A percentile compares a stretch with the other conserved stretches of the same genome.
These are phyloP conservation scores for Gentiana dahurica DNA, from an alignment of 257 asterid species.

Conservation along the genomic window DNA sequence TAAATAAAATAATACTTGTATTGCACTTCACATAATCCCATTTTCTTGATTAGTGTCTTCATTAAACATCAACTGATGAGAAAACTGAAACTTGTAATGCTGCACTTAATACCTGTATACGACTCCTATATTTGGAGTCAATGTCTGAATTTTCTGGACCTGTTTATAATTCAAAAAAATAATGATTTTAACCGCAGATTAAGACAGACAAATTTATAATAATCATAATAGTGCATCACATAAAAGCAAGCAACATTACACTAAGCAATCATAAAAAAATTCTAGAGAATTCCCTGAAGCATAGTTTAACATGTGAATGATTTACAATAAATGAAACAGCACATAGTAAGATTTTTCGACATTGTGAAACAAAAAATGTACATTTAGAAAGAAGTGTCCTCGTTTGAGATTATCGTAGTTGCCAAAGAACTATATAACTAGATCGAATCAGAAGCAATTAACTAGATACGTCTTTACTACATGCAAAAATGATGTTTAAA, in stretches of 20 bases:
- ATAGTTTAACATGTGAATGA: too few species aligned
- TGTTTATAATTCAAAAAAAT: slow-evolving; percentile 19
- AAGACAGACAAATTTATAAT: too few species aligned
- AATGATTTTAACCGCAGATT: not conserved
- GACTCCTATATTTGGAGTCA: slow-evolving; percentile 96
- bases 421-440: not conserved
- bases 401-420: not conserved
- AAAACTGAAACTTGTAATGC: not conserved
- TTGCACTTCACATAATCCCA: not conserved
- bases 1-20: too few species aligned
- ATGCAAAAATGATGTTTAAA: not conserved
- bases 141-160: slow-evolving; percentile 93
- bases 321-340: too few species aligned
- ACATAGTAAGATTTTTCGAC: too few species aligned
- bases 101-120: slow-evolving; percentile 65
- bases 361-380: too few species aligned
- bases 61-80: too few species aligned
- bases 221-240: too few species aligned
- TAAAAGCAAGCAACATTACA: too few species aligned
- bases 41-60: not conserved
- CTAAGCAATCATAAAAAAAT: too few species aligned
- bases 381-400: too few species aligned
- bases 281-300: too few species aligned
- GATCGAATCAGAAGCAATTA: not conserved
- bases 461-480: not conserved